phyloP scores from a whole-genome alignment of 1,284 basidiomycete genomes.

The Apiotrichum gracile region DNA sequence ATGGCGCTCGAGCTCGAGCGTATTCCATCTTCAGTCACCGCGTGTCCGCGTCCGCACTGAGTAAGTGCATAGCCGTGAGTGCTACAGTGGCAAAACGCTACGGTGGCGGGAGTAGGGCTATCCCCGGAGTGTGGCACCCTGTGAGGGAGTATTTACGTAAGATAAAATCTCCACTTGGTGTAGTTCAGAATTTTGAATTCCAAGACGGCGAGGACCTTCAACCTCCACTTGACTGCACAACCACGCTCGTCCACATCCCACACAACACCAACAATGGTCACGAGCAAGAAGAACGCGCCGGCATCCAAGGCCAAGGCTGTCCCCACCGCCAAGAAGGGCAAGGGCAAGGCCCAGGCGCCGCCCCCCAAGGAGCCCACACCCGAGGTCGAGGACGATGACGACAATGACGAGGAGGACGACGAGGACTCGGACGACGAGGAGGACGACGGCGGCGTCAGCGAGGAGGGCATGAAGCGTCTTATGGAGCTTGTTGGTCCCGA shows the following conservation, averaged over 20 bases:
- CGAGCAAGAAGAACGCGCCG: conserved; percentile 28
- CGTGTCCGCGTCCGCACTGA: too few relatives aligned
- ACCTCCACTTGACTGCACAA: conserved; percentile 9
- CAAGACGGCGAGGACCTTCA: too few relatives aligned
- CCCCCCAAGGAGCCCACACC: conserved; percentile 11
- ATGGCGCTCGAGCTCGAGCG: neutral
- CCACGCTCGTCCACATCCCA: neutral
- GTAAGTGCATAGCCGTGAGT: too few relatives aligned
- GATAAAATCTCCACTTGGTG: neutral
- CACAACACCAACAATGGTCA: conserved; percentile 25
- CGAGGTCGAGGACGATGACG: conserved; percentile 5
- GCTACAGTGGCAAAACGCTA: neutral
- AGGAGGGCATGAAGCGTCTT: conserved; percentile 66
- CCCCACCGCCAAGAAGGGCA: conserved; percentile 26
- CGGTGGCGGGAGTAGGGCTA: neutral
- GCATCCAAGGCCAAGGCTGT: conserved; percentile 17
- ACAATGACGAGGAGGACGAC: conserved; percentile 26
- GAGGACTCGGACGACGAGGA: conserved; percentile 47
- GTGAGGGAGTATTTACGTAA: neutral
- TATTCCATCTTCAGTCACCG: too few relatives aligned
- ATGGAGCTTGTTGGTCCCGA: conserved; percentile 59
- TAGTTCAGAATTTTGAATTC: too few relatives aligned
- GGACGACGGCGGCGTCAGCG: conserved; percentile 77
- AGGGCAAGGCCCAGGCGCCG: conserved; percentile 10
- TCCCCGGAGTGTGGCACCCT: neutral